phyloP scores from a whole-genome alignment of 2,329 filamentous ascomycete species.

The Pyricularia sp. region DNA sequence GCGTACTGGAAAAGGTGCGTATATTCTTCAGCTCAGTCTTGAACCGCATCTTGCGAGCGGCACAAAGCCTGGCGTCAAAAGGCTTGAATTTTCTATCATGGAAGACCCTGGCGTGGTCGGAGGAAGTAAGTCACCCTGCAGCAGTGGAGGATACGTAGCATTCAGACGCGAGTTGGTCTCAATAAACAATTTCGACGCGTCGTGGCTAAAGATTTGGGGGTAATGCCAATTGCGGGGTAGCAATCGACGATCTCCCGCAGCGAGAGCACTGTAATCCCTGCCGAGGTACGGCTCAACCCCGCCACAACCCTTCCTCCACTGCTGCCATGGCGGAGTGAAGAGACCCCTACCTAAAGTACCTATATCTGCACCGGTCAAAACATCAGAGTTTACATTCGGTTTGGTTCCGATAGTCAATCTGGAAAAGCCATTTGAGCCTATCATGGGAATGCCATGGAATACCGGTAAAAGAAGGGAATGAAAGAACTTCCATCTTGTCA shows the following conservation, averaged over 20 bases:
- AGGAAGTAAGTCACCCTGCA: background rate
- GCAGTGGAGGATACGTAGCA: background rate
- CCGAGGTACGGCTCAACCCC: background rate
- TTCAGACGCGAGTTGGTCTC: background rate
- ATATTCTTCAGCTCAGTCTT: conserved; percentile 54
- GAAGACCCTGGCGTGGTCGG: background rate
- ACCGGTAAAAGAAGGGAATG: background rate
- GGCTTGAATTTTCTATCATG: background rate
- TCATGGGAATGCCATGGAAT: background rate
- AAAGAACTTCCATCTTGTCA: background rate
- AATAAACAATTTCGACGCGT: background rate
- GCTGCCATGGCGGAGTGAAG: background rate
- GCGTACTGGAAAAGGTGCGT: conserved; percentile 48
- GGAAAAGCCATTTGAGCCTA: background rate
- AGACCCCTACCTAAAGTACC: background rate
- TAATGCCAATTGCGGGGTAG: background rate
- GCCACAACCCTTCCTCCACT: background rate
- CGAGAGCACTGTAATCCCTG: background rate
- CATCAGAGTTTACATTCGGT: background rate
- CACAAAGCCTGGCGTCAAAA: background rate
- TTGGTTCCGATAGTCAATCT: background rate
- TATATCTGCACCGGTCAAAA: background rate
- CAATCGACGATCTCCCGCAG: background rate
- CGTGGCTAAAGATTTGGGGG: background rate
- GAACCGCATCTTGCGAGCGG: conserved; percentile 44